Conservation (phyloP, 2,329 filamentous ascomycete genomes). For the Rutstroemia sp. region DNA sequence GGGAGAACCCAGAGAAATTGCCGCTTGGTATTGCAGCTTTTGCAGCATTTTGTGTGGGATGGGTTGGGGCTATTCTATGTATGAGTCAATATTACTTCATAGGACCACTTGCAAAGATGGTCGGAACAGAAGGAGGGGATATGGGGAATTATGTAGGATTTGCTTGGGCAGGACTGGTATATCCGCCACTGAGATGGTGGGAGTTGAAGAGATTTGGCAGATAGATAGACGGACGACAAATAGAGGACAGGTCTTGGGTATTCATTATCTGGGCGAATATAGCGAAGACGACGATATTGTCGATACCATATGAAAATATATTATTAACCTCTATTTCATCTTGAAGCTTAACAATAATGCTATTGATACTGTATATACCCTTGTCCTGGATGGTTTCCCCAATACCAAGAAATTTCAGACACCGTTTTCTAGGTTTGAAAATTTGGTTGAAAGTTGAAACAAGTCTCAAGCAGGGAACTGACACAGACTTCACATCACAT, state of each 20-base stretch:
- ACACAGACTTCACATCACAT: no score
- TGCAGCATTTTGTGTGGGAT: constrained; percentile 54
- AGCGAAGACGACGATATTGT: no score
- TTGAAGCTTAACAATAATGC: no score
- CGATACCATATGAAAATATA: no score
- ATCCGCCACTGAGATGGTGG: constrained; percentile 34
- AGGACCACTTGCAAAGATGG: constrained; percentile 50
- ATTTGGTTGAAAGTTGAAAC: no score
- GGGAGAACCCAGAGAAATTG: constrained; percentile 51
- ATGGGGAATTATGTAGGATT: constrained; percentile 42
- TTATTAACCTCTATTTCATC: no score
- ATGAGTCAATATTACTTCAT: constrained; percentile 64
- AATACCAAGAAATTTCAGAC: no score
- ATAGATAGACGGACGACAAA: not conserved
- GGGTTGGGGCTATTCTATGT: constrained; percentile 56
- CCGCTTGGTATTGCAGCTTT: constrained; percentile 57
- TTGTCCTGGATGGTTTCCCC: no score
- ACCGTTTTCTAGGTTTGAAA: no score
- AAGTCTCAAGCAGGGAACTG: no score
- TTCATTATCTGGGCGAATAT: no score
- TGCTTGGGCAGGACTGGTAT: constrained; percentile 50
- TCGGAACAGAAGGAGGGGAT: constrained; percentile 37
- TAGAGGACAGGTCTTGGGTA: not conserved
- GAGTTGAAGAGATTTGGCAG: constrained; percentile 29
- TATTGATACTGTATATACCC: no score